phyloP scores from a whole-genome alignment of 2,329 filamentous ascomycete genomes.

The Cadophora gregata region DNA sequence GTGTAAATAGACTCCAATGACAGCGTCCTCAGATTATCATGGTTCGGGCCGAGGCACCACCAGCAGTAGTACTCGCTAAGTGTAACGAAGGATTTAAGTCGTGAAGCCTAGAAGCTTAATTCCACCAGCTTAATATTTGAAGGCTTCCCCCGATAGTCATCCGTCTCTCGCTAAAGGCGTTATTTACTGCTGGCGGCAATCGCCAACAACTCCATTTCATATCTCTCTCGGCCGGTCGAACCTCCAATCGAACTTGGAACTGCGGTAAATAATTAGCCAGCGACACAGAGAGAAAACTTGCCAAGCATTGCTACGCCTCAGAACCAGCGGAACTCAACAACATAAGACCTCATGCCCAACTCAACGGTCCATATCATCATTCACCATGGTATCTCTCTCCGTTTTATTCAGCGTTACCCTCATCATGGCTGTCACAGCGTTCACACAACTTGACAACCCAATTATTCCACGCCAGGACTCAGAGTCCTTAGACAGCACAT shows the following conservation, averaged over 20 bases:
- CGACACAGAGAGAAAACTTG: not conserved
- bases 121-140: not conserved
- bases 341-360: not conserved
- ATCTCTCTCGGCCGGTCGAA: not conserved
- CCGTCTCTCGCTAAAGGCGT: not conserved
- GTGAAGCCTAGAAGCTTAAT: not conserved
- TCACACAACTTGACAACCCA: not conserved
- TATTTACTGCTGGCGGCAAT: not conserved
- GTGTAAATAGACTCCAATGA: not conserved
- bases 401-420: not conserved
- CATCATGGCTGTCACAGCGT: not conserved
- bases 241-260: not conserved
- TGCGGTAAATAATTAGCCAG: not conserved
- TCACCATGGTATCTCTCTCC: not conserved
- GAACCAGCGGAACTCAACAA: no score
- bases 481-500: not conserved
- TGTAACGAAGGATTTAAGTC: not conserved
- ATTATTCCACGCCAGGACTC: not conserved
- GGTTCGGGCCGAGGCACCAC: not conserved
- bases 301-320: no score
- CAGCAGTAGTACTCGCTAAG: not conserved
- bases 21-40: not conserved
- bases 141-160: not conserved
- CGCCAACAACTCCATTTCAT: not conserved
- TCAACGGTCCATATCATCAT: not conserved